Evolutionary conservation across 495 filamentous ascomycete species (phyloP).

Genomic region (Aspergillus kassunensis): DNA sequence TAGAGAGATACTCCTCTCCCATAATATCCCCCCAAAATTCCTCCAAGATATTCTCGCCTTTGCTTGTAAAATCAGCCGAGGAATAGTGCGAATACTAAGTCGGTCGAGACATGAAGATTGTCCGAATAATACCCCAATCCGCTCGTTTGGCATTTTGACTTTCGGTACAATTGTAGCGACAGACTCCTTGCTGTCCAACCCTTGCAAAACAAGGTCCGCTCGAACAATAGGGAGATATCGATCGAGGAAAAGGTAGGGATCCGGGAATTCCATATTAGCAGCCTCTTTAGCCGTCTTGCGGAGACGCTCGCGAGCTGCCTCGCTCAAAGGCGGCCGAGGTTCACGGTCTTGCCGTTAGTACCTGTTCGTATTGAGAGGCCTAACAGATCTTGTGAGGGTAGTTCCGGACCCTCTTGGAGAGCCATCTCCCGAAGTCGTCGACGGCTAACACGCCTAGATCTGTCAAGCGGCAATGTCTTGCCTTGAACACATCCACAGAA

Average conservation of each 20-base stretch:
- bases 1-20: constrained; percentile 12
- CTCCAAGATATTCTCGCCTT: constrained; percentile 13
- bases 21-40: constrained; percentile 19
- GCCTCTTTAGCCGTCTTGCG: neutral
- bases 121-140: constrained; percentile 17
- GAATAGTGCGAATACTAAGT: constrained; percentile 11
- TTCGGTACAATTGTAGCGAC: neutral
- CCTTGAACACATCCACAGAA: too few species aligned
- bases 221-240: neutral
- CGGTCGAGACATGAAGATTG: constrained; percentile 15
- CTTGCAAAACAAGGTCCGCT: neutral
- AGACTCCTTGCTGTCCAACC: neutral
- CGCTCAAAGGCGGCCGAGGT: neutral
- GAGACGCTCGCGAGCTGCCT: neutral
- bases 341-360: neutral
- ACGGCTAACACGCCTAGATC: too few species aligned
- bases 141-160: constrained; percentile 15
- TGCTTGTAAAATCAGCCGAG: constrained; percentile 13
- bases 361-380: neutral
- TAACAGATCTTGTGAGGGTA: neutral
- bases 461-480: too few species aligned
- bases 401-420: neutral
- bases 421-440: constrained; percentile 7
- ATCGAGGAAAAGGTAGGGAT: neutral
- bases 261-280: neutral